phyloP scores from a whole-genome alignment of 768 basidiomycete genomes.

The Podaxis sp. region DNA sequence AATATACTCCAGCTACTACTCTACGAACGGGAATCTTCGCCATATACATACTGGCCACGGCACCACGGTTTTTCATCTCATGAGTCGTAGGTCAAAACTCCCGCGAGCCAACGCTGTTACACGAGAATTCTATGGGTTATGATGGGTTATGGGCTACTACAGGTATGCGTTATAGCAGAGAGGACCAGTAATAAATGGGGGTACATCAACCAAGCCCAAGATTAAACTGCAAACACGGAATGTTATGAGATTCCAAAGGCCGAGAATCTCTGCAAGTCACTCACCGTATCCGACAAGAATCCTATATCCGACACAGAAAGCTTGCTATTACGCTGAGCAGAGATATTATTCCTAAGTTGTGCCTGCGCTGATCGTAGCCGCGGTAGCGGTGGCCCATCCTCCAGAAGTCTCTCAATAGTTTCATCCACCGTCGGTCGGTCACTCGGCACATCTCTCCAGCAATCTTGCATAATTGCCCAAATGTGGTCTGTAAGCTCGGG shows the following conservation, averaged over 20 bases:
- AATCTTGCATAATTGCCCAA: slow-evolving; percentile 1
- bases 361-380: not conserved
- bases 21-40: too few species aligned
- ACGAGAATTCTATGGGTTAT: too few species aligned
- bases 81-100: too few species aligned
- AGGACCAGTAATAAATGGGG: too few species aligned
- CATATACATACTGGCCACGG: too few species aligned
- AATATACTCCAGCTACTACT: too few species aligned
- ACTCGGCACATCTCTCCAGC: not conserved
- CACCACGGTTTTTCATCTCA: too few species aligned
- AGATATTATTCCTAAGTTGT: not conserved
- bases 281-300: not conserved
- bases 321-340: not conserved
- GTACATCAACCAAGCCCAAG: too few species aligned
- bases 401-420: not conserved
- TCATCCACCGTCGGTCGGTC: not conserved
- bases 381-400: not conserved
- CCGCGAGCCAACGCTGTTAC: too few species aligned
- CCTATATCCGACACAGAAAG: not conserved
- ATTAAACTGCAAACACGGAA: too few species aligned
- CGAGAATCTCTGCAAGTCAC: not conserved
- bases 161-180: too few species aligned
- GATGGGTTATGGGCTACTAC: too few species aligned
- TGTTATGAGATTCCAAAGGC: not conserved
- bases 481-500: not conserved